Base-by-base conservation (phyloP, 495 filamentous ascomycete genomes). In the Xylaria cubensis region DNA sequence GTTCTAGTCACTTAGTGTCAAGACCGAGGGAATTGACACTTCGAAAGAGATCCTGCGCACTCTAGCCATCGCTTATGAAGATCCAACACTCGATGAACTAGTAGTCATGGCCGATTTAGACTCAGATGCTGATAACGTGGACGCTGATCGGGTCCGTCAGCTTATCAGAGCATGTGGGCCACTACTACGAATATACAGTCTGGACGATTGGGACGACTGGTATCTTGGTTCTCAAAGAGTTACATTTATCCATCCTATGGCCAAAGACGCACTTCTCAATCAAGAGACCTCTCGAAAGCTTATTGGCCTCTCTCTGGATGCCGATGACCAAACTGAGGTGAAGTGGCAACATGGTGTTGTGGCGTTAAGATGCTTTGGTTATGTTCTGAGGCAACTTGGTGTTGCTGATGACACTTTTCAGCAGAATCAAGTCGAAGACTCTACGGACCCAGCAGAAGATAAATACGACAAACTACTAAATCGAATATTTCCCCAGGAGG, bases 11-110 rank as follows among this genome's bases (percentile, higher is more conserved):
- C 32, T 32, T n/a, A 59, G 15, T 8, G 21, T 29, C n/a, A 29
- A 55, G n/a, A 24, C 51, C 0, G 24, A 55, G 21, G 51, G 24
- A 1, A 55, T 55, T 26, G n/a, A 55, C 36, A 36, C 56, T 34
- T 59, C 56, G 8, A 59, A 59, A 59, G 32, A 36, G 29, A 59
- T 59, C 51, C 21, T 55, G 8, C 51, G 51, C 26, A 55, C 51
- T 26, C 51, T 55, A 21, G 51, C 51, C n/a, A 29, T 55, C 15
- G 21, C 51, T 17, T 55, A 55, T 13, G 51, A 55, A 17, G 51
- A 55, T 29, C 51, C 51, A 5, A 26, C 51, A 29, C 7, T 55
- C 6, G 51, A 55, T 13, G 51, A 55, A 55, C 24, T 55, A 13
- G 26, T 10, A 9, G 21, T 55, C 0, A 24, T 55, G 51, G 51